phyloP scores from a whole-genome alignment of 306 rosid genomes.

The Abrus precatorius region DNA sequence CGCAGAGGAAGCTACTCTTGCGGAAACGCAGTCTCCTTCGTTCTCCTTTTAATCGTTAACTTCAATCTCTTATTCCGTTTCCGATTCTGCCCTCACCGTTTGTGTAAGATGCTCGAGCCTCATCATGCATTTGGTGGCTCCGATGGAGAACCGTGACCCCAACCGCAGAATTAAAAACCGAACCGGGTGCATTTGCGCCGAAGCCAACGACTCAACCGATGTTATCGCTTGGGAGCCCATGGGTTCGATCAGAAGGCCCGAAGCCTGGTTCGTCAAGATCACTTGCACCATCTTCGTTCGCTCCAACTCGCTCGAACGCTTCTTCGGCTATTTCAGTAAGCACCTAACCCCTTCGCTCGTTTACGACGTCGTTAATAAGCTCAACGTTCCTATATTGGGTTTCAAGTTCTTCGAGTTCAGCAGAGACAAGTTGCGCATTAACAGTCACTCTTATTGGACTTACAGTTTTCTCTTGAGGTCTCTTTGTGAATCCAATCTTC shows the following conservation, averaged over 20 bases:
- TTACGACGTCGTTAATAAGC: neutral
- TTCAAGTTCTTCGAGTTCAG: slow-evolving; percentile 4
- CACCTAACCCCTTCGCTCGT: slow-evolving; percentile 29
- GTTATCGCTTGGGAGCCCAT: neutral
- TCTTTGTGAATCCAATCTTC: neutral
- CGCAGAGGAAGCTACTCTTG: too few species aligned
- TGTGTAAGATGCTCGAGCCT: neutral
- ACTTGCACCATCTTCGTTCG: slow-evolving; percentile 1
- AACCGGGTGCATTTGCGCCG: neutral
- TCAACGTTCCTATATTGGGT: neutral
- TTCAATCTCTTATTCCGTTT: neutral
- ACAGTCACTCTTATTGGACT: slow-evolving; percentile 7
- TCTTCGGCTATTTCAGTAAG: slow-evolving; percentile 13
- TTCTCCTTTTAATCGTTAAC: neutral
- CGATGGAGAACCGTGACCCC: neutral
- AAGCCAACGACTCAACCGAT: neutral
- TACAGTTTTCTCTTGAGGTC: slow-evolving; percentile 11
- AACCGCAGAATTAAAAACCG: neutral
- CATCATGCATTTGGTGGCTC: neutral
- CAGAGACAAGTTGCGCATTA: slow-evolving; percentile 14
- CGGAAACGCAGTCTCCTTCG: neutral
- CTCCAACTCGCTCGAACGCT: neutral
- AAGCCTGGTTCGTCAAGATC: slow-evolving; percentile 34
- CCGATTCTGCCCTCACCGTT: neutral
- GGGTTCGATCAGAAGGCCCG: slow-evolving; percentile 37